Conservation (phyloP, 371 early-diverging fungal genomes). For the Choanephora cucurbitarum region DNA sequence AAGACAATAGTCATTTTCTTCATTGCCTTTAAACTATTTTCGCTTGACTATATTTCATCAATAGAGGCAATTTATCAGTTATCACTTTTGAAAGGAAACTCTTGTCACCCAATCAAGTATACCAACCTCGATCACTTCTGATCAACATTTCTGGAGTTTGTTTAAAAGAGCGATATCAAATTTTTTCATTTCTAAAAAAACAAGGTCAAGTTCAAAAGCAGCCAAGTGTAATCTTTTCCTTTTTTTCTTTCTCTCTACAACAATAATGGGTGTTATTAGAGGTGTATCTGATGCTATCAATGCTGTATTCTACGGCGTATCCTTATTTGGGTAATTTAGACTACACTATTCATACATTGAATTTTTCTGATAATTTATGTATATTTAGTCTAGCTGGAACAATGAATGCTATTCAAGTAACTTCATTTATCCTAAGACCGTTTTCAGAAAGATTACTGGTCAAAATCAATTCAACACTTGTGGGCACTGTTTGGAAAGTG, state of each 20-base stretch:
- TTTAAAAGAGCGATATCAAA: no score
- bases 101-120: no score
- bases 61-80: no score
- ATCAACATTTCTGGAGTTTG: no score
- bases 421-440: conserved; percentile 55
- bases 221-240: background rate
- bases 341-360: no score
- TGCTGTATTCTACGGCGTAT: conserved; percentile 37
- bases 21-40: no score
- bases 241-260: conserved; percentile 5
- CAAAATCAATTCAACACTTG: conserved; percentile 59
- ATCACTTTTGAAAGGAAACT: no score
- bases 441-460: conserved; percentile 57
- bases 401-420: conserved; percentile 59
- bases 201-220: no score
- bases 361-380: background rate
- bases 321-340: conserved; percentile 42
- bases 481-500: conserved; percentile 62
- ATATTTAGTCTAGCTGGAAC: conserved; percentile 40
- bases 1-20: no score
- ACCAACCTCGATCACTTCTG: no score
- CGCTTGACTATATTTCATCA: no score
- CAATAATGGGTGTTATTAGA: conserved; percentile 25
- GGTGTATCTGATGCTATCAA: conserved; percentile 37
- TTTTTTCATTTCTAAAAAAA: no score